phyloP scores from a whole-genome alignment of 352 stramenopile genomes.

The Pythium apleroticum region DNA sequence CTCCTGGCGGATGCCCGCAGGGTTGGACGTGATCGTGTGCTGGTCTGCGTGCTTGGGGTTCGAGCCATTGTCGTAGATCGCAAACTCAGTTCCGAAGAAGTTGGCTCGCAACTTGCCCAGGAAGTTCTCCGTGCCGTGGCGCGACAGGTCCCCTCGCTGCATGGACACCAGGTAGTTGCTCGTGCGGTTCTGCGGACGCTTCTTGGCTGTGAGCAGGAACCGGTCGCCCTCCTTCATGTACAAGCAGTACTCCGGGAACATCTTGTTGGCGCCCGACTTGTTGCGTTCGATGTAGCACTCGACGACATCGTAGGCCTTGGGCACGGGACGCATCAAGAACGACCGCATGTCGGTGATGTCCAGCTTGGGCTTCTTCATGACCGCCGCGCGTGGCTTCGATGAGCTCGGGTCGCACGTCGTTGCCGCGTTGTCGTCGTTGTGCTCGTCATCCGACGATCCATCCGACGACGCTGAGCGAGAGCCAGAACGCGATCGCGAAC shows the following conservation, averaged over 20 bases:
- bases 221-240: slow-evolving; percentile 94
- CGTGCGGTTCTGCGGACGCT: slow-evolving; percentile 95
- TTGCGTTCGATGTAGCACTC: slow-evolving; percentile 96
- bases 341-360: slow-evolving; percentile 81
- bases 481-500: slow-evolving; percentile 42
- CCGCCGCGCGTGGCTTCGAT: slow-evolving; percentile 32
- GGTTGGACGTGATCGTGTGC: slow-evolving; percentile 78
- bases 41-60: slow-evolving; percentile 91
- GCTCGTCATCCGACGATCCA: slow-evolving; percentile 65
- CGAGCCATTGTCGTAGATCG: slow-evolving; percentile 92
- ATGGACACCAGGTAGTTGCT: slow-evolving; percentile 97
- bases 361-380: slow-evolving; percentile 71
- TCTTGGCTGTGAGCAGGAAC: slow-evolving; percentile 97
- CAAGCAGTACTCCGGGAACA: slow-evolving; percentile 92
- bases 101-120: slow-evolving; percentile 96
- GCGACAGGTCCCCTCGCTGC: slow-evolving; percentile 91
- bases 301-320: slow-evolving; percentile 88
- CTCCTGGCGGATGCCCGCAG: slow-evolving; percentile 84
- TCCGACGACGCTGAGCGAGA: slow-evolving; percentile 64
- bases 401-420: slow-evolving; percentile 58
- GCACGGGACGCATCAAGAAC: slow-evolving; percentile 79
- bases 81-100: slow-evolving; percentile 98
- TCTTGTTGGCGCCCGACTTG: slow-evolving; percentile 89
- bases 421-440: slow-evolving; percentile 53
- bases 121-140: slow-evolving; percentile 90